Base-by-base conservation (phyloP, 2,329 filamentous ascomycete genomes). In the Diaporthe sp. region DNA sequence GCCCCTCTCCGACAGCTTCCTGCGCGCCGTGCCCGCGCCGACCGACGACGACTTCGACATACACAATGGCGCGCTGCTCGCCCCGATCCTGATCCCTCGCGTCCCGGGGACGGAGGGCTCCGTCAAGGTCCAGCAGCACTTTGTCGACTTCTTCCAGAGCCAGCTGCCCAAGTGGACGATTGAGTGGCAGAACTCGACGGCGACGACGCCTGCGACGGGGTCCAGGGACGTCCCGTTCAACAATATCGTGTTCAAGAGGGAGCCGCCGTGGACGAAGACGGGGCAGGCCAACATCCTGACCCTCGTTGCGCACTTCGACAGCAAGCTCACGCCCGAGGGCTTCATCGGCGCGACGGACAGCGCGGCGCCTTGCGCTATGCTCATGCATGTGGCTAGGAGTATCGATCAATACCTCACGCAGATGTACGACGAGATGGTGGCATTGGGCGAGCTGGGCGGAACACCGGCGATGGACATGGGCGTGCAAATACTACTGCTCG, bases 281-380 rank as follows among this genome's bases (percentile, higher is more conserved):
- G 96, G 96, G 1, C 92, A 98, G 78, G 92, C 97, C 3, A 92
- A 93, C 55, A 87, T 95, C 66, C 85, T 98, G 80, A 96, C 95
- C 19, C 88, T 99, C 72, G 97, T 96, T 9, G 97, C 97, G 54
- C 97, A 99, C 82, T 98, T 98, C 82, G 97, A 99, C 80, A 96
- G 92, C 81, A 94, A 97, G 84, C 88, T 93, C 74, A 87, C 87
- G 35, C 96, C 96, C 0, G 86, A 92, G 76, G 96, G 95, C 0
- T 99, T 99, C 82, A 94, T 99, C 74, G 97, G 97, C 0, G 97
- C 96, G 0, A 97, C 92, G 19, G 97, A 99, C 81, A 98, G 95
- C 79, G 97, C 97, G 1, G 97, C 94, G 25, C 96, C 97, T 13
- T 98, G 96, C 83, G 97, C 97, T 0, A 95, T 98, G 89, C 88